A percentile compares a stretch with the other conserved stretches of the same genome.
Conservation (phyloP, 352 stramenopile species). For the Phytopythium vexans region DNA sequence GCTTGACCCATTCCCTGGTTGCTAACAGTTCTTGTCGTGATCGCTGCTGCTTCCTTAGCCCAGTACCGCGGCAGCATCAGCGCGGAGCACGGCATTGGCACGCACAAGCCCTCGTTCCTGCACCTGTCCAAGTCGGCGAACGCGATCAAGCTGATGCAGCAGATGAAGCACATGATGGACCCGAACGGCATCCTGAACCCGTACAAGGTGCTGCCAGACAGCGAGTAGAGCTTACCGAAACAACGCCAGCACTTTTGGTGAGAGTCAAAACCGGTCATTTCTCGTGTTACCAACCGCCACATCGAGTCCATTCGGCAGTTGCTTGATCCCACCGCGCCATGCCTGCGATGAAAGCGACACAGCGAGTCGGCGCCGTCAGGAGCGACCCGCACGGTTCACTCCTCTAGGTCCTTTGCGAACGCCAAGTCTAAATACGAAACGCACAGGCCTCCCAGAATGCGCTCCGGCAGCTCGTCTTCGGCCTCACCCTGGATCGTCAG, state of each 20-base stretch:
- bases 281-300: too few relatives aligned
- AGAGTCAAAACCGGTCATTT: too few relatives aligned
- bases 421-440: slow-evolving; percentile 64
- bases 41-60: slow-evolving; percentile 17
- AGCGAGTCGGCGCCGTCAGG: too few relatives aligned
- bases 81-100: slow-evolving; percentile 96
- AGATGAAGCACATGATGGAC: slow-evolving; percentile 95
- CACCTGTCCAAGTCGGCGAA: slow-evolving; percentile 77
- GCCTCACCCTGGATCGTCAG: slow-evolving; percentile 73
- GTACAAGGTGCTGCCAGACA: slow-evolving; percentile 87
- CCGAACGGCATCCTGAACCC: slow-evolving; percentile 96
- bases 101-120: slow-evolving; percentile 91
- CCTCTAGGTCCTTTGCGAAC: slow-evolving; percentile 35
- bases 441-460: slow-evolving; percentile 53
- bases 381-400: not conserved
- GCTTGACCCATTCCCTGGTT: not conserved
- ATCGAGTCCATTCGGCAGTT: too few relatives aligned
- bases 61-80: slow-evolving; percentile 93
- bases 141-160: slow-evolving; percentile 89
- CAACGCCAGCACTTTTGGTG: not conserved
- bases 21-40: not conserved
- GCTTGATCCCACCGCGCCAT: too few relatives aligned
- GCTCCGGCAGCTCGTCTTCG: slow-evolving; percentile 72
- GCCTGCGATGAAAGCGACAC: too few relatives aligned
- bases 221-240: slow-evolving; percentile 11